Evolutionary conservation across 1,284 basidiomycete species (phyloP).

Genomic region (Cystobasidium sp.): DNA sequence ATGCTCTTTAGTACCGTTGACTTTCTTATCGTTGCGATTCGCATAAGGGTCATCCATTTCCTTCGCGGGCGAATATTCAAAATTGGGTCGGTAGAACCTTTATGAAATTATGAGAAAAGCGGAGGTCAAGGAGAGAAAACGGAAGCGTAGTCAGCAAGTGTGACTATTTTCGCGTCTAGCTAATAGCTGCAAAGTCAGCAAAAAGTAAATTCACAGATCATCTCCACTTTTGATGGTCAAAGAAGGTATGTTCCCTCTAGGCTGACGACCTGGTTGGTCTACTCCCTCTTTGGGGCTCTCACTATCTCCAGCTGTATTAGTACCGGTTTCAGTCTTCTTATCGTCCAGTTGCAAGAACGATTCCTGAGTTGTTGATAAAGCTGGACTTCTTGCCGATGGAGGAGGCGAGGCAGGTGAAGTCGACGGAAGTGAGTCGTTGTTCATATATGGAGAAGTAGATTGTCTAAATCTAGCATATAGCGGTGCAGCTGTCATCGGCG

Average conservation of each 20-base stretch:
- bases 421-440: background rate
- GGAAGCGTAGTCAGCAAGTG: too few species aligned
- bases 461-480: slow-evolving; percentile 5
- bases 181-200: background rate
- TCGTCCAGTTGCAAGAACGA: background rate
- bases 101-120: too few species aligned
- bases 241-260: background rate
- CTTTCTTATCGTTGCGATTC: too few species aligned
- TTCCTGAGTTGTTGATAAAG: background rate
- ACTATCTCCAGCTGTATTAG: background rate
- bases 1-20: too few species aligned
- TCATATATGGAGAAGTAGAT: slow-evolving; percentile 11
- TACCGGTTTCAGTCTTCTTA: background rate
- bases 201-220: slow-evolving; percentile 14
- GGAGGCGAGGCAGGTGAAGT: background rate
- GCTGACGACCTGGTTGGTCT: background rate
- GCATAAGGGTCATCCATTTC: too few species aligned
- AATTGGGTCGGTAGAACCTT: slow-evolving; percentile 19
- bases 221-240: slow-evolving; percentile 4
- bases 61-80: background rate
- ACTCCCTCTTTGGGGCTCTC: background rate
- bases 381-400: background rate
- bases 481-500: background rate
- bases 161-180: background rate
- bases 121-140: too few species aligned